Conservation (phyloP, 345 rosid genomes). For the Schrenkiella parvula region DNA sequence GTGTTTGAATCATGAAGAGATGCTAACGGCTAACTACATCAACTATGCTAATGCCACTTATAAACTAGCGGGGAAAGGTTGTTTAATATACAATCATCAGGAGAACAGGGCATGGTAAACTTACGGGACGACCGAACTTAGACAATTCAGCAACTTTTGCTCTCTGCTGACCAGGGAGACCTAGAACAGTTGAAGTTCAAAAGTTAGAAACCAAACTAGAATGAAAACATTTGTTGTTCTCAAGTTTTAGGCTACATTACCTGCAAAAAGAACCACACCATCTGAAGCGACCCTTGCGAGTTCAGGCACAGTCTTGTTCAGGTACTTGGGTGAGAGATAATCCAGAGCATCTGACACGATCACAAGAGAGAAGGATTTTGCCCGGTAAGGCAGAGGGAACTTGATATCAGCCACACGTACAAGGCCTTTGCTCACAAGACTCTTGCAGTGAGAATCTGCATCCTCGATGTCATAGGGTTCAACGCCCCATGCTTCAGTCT, state of each 20-base stretch:
- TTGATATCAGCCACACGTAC: constrained; percentile 94
- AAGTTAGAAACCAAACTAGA: neutral
- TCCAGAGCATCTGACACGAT: constrained; percentile 93
- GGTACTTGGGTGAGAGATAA: constrained; percentile 86
- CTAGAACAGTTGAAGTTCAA: constrained; percentile 31
- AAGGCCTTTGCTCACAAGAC: constrained; percentile 74
- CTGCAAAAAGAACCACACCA: constrained; percentile 71
- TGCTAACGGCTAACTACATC: constrained; percentile 6
- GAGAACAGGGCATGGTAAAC: constrained; percentile 23
- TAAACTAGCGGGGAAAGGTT: neutral
- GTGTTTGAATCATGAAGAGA: neutral
- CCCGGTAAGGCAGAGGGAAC: constrained; percentile 78
- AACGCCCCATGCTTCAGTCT: constrained; percentile 95
- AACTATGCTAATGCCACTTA: neutral
- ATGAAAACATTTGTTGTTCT: neutral
- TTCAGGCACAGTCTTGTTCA: constrained; percentile 90
- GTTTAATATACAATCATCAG: neutral
- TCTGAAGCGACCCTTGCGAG: constrained; percentile 84
- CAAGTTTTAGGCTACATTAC: constrained; percentile 35
- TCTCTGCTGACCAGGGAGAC: constrained; percentile 75
- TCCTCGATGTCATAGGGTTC: constrained; percentile 98
- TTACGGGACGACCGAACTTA: constrained; percentile 89
- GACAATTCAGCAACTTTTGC: constrained; percentile 83
- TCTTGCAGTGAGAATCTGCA: constrained; percentile 75
- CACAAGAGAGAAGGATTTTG: constrained; percentile 92